Percentiles rank a stretch among this genome's conserved stretches.
Conservation (phyloP, 768 basidiomycete species). For the Tylopilus sp. region DNA sequence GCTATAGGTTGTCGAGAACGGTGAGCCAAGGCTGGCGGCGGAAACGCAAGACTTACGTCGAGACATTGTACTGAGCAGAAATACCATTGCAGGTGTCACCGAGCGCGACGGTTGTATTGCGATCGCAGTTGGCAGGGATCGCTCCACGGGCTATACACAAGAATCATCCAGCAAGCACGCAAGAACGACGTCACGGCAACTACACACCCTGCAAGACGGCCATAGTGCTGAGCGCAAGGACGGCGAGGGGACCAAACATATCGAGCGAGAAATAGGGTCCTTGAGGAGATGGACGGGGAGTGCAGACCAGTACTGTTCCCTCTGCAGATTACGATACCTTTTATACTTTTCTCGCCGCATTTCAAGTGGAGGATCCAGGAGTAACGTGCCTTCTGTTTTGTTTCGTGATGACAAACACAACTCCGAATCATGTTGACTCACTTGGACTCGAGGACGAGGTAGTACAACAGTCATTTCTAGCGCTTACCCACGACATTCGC, state of each 20-base stretch:
- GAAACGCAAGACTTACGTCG: slow-evolving; percentile 45
- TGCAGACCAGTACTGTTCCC: neutral
- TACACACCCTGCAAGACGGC: slow-evolving; percentile 18
- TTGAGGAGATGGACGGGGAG: neutral
- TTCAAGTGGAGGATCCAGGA: too few species aligned
- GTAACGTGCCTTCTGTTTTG: neutral
- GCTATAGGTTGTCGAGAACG: slow-evolving; percentile 22
- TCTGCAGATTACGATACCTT: neutral
- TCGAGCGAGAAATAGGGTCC: neutral
- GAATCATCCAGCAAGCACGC: neutral
- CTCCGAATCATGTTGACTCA: too few species aligned
- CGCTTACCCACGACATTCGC: too few species aligned
- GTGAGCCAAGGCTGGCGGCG: neutral
- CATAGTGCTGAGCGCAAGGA: slow-evolving; percentile 14
- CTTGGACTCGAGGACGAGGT: too few species aligned
- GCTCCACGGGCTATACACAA: slow-evolving; percentile 42
- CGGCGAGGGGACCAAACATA: slow-evolving; percentile 20
- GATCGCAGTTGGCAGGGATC: slow-evolving; percentile 47
- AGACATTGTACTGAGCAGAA: slow-evolving; percentile 56
- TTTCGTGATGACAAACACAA: neutral
- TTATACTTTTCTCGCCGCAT: slow-evolving; percentile 18
- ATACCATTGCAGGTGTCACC: slow-evolving; percentile 68
- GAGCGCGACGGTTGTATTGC: slow-evolving; percentile 52
- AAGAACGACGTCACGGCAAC: neutral
- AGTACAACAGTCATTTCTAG: too few species aligned